Evolutionary conservation across 177 flowering plant genomes (phyloP), one percentile per base, ranked within the genome.

Genomic region (Vitis hybrid): DNA sequence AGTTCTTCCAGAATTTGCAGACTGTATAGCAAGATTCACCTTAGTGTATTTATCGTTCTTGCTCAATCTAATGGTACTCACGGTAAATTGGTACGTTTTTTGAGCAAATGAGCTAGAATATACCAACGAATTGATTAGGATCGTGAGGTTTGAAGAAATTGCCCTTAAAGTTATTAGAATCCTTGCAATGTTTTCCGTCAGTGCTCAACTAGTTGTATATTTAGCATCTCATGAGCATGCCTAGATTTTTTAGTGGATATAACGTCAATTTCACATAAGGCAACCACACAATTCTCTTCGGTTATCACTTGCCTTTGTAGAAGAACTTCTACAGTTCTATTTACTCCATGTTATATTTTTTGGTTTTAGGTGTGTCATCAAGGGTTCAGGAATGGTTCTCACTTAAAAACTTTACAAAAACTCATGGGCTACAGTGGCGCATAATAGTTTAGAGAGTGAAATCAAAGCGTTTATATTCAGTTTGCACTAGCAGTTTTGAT

Each of bases 341-440:
- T 72, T 92, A 70, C 93, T 95, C 10, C 98, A 95, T 78, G 95
- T 95, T 58, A 89, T 96, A 22, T 88, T 98, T 62, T 88, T 98
- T 64, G 85, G 86, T 75, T 84, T 93, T 58, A 94, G 97, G 29
- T 87, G 85, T 78, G 81, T 86, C 66, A 76, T 93, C 45, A 78
- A 98, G 68, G 99, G 98, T 2, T 92, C 97, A 3, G 98, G 98
- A 53, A 90, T 96, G 97, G 97, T 96, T 69, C 89, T 97, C 1
- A 89, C 99, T 94, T 92, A 50, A 91, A 93, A 79, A 89, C 92
- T 29, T 80, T 96, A 14, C 98, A 96, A 70, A 93, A 93, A 85
- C 97, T 96, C 57, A 89, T 96, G 98, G 97, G 94, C 78, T 94
- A 88, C 78, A 96, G 97, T 77, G 91, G 89, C 79, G 85, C 95